These are phyloP conservation scores for Porodaedalea pini DNA, from an alignment of 1,284 basidiomycete genomes.

Conservation along the genomic window DNA sequence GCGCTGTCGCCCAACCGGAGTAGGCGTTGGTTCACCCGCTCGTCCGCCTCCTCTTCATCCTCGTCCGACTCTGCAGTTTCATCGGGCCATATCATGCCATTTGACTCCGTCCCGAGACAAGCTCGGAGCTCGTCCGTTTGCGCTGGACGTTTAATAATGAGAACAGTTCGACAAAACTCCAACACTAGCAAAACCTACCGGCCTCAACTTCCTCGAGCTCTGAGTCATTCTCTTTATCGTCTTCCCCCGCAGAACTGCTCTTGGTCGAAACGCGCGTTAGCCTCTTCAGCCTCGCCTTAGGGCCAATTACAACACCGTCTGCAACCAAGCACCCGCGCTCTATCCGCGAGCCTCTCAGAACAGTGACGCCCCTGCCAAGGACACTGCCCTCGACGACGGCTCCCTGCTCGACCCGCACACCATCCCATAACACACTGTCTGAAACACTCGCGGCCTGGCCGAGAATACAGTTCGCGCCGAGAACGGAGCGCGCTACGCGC, in stretches of 20 bases:
- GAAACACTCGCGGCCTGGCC: slow-evolving; percentile 60
- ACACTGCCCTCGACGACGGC: slow-evolving; percentile 77
- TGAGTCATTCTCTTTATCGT: slow-evolving; percentile 34
- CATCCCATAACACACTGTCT: slow-evolving; percentile 82
- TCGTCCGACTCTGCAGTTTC: slow-evolving; percentile 43
- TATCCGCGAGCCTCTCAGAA: slow-evolving; percentile 64
- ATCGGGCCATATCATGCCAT: slow-evolving; percentile 69
- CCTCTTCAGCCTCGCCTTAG: slow-evolving; percentile 61
- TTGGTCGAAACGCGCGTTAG: slow-evolving; percentile 70
- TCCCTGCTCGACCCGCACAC: slow-evolving; percentile 71
- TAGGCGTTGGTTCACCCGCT: slow-evolving; percentile 59
- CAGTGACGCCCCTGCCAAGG: slow-evolving; percentile 69
- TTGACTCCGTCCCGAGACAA: slow-evolving; percentile 55
- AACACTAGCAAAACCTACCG: slow-evolving; percentile 39
- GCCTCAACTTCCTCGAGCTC: slow-evolving; percentile 62
- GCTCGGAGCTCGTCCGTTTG: slow-evolving; percentile 44
- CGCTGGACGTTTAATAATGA: slow-evolving; percentile 22
- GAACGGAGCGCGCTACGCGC: slow-evolving; percentile 64
- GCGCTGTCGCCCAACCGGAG: slow-evolving; percentile 67
- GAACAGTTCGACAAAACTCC: background rate
- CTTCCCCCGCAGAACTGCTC: slow-evolving; percentile 29
- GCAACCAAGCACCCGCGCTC: slow-evolving; percentile 74
- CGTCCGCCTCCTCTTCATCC: slow-evolving; percentile 60
- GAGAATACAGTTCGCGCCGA: slow-evolving; percentile 72
- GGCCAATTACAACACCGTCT: slow-evolving; percentile 76